Base-by-base conservation (phyloP, 2,329 filamentous ascomycete species). In the Exophiala phaeomuriformis region DNA sequence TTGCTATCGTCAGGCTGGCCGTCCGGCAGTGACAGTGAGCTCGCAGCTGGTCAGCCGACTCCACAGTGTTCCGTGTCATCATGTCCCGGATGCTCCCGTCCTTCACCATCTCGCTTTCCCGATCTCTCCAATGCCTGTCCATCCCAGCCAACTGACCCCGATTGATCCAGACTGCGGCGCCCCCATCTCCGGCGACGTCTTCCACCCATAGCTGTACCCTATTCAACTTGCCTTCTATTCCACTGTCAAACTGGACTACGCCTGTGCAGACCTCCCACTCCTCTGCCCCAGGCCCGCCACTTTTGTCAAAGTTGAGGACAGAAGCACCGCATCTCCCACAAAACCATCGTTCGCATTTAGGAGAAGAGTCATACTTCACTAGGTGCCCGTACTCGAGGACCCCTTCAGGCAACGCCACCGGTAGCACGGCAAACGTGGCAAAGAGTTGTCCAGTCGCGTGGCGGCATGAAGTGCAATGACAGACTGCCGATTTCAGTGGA, bases 381-480 rank as follows among this genome's bases (percentile, higher is more conserved):
- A 53, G 33, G 19, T 51, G 32, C 2, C 31, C 47, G 19, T 35
- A 41, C 8, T 39, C 31, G 31, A 49, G 30, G 6, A 58, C 19
- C 8, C 32, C 43, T 2, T 46, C 5, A 2, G 58, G 55, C 31
- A 56, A 3, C 7, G 43, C 45, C 3, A 33, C 9, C 5, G 59
- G 57, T 5, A 61, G 59, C 31, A 59, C 53, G 7, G 56, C 60
- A 32, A 47, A 57, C 5, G 62, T 64, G 19, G 64, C 67, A 64
- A 75, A 74, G 27, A 77, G 63, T 3, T 63, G 69, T 27, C 77
- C 76, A 0, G 72, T 74, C 2, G 66, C 35, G 51, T 72, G 75
- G 1, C 76, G 71, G 61, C 77, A 79, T 2, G 75, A 77, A 12
- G 64, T 65, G 66, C 77, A 79, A 65, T 79, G 76, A 60, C 77